Evolutionary conservation across 768 basidiomycete genomes (phyloP).

Genomic region (Collybiopsis confluens): DNA sequence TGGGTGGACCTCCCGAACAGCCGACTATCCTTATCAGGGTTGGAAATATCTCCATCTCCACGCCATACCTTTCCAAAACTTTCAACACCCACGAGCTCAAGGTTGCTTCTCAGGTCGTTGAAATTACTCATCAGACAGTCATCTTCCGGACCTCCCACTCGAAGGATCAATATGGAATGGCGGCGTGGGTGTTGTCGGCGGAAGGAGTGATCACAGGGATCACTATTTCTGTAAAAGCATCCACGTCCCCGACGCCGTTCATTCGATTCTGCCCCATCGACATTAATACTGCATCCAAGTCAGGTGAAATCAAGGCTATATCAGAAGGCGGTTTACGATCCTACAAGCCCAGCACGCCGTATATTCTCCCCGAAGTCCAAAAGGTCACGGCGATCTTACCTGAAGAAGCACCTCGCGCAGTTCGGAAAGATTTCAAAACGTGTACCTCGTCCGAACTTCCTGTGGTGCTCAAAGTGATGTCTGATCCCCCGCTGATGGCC

Average conservation of each 20-base stretch:
- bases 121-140: slow-evolving; percentile 28
- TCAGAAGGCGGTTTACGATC: slow-evolving; percentile 36
- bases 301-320: slow-evolving; percentile 27
- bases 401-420: slow-evolving; percentile 24
- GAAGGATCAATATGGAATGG: slow-evolving; percentile 32
- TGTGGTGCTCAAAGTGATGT: slow-evolving; percentile 29
- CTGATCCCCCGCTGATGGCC: slow-evolving; percentile 31
- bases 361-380: slow-evolving; percentile 27
- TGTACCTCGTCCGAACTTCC: slow-evolving; percentile 24
- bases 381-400: slow-evolving; percentile 28
- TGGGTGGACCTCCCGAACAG: slow-evolving; percentile 25
- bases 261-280: slow-evolving; percentile 34
- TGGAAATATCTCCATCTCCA: slow-evolving; percentile 26
- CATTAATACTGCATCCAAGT: slow-evolving; percentile 28
- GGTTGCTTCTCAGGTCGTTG: slow-evolving; percentile 27
- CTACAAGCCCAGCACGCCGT: slow-evolving; percentile 27
- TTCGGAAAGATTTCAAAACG: slow-evolving; percentile 36
- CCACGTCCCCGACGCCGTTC: slow-evolving; percentile 30
- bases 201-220: slow-evolving; percentile 33
- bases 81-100: slow-evolving; percentile 33
- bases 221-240: slow-evolving; percentile 29
- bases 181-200: slow-evolving; percentile 34
- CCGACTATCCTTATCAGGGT: slow-evolving; percentile 35
- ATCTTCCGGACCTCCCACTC: slow-evolving; percentile 31
- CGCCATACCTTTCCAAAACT: slow-evolving; percentile 34